A percentile compares a stretch with the other conserved stretches of the same genome.
These are phyloP conservation scores for Trichoderma hamatum DNA, from an alignment of 2,329 filamentous ascomycete genomes.

Conservation along the genomic window DNA sequence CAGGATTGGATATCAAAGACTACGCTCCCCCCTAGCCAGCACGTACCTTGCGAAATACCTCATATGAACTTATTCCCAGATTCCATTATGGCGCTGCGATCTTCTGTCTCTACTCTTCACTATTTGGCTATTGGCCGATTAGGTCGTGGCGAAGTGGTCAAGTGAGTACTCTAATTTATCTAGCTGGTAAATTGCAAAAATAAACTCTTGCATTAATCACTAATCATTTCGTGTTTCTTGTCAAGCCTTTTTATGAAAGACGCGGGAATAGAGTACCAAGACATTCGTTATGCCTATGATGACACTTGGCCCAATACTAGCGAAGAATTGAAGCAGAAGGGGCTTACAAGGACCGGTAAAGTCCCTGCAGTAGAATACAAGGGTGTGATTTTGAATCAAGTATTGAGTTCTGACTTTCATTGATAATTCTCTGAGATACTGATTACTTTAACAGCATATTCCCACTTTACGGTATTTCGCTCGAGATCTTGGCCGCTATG, in stretches of 20 bases:
- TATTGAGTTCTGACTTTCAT: not conserved
- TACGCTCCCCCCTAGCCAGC: not conserved
- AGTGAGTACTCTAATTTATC: conserved; percentile 24
- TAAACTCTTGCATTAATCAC: not conserved
- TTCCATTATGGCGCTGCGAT: not conserved
- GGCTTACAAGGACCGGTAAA: conserved; percentile 36
- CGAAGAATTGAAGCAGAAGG: conserved; percentile 35
- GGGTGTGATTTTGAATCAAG: conserved; percentile 34
- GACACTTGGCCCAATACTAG: conserved; percentile 31
- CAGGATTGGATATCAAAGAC: not conserved
- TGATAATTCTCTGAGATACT: conserved; percentile 33
- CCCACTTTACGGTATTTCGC: conserved; percentile 42
- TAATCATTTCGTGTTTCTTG: not conserved
- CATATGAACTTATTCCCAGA: not conserved
- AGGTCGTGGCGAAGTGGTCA: conserved; percentile 37
- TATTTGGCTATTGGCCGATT: conserved; percentile 36
- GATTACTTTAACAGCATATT: conserved; percentile 32
- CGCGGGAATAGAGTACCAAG: conserved; percentile 32
- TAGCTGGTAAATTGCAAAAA: not conserved
- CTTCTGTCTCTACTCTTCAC: conserved; percentile 30
- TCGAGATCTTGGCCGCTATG: conserved; percentile 41
- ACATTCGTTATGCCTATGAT: conserved; percentile 37
- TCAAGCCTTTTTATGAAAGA: conserved; percentile 22
- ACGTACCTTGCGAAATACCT: not conserved
- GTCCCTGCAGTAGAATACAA: conserved; percentile 44